Evolutionary conservation across 371 early-diverging fungal genomes (phyloP).

Genomic region (Saksenaea oblongispora): DNA sequence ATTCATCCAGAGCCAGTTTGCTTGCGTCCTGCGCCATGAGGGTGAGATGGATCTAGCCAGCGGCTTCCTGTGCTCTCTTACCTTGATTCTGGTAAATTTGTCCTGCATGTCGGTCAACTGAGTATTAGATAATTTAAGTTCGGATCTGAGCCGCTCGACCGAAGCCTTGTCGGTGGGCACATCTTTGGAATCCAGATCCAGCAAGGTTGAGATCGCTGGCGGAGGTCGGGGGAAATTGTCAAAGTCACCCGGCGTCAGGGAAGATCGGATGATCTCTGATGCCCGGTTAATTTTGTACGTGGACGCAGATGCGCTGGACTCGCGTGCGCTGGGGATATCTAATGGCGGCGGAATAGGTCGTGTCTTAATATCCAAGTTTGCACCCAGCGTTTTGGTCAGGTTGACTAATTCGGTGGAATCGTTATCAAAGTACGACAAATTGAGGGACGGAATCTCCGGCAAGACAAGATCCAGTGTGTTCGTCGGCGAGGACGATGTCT

Average conservation of each 20-base stretch:
- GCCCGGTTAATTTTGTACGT: slow-evolving; percentile 7
- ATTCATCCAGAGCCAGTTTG: slow-evolving; percentile 44
- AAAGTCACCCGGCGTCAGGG: slow-evolving; percentile 4
- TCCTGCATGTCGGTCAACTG: slow-evolving; percentile 17
- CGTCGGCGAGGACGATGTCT: slow-evolving; percentile 10
- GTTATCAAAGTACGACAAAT: slow-evolving; percentile 48
- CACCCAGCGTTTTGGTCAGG: slow-evolving; percentile 43
- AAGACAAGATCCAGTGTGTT: slow-evolving; percentile 21
- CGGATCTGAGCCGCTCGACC: slow-evolving; percentile 16
- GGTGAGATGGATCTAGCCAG: too few relatives aligned
- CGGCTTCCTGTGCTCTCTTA: not conserved
- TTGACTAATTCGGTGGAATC: slow-evolving; percentile 45
- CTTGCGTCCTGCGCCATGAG: slow-evolving; percentile 45
- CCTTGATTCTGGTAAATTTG: slow-evolving; percentile 28
- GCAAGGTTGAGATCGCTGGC: not conserved
- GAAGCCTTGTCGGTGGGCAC: slow-evolving; percentile 7
- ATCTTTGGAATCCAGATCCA: not conserved
- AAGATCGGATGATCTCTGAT: slow-evolving; percentile 9
- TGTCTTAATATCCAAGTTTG: slow-evolving; percentile 25
- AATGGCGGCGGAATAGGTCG: not conserved
- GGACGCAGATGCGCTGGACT: not conserved
- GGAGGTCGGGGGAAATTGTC: slow-evolving; percentile 17
- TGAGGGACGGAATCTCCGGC: slow-evolving; percentile 28
- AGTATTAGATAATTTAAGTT: slow-evolving; percentile 18
- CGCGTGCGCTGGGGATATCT: not conserved